Evolutionary conservation across 192 early-diverging fungal species (phyloP).

Genomic region (Obelidium mucronatum): DNA sequence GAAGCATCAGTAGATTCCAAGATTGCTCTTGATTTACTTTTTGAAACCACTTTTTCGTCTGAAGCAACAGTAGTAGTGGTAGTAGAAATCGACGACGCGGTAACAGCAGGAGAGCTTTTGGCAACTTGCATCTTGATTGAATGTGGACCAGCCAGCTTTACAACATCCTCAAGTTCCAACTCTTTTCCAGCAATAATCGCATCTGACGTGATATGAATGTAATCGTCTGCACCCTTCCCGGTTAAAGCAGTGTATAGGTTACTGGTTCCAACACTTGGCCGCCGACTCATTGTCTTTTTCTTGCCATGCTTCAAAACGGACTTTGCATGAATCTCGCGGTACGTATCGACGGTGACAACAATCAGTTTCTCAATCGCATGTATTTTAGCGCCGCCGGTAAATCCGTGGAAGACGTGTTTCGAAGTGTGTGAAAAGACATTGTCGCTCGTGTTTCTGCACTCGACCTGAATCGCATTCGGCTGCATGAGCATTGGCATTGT

Average conservation of each 20-base stretch:
- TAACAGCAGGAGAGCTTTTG: too few species aligned
- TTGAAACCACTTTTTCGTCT: too few species aligned
- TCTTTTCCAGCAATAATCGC: neutral
- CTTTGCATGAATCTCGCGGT: neutral
- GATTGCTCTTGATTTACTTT: too few species aligned
- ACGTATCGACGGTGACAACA: neutral
- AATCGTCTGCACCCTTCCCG: neutral
- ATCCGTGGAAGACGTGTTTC: neutral
- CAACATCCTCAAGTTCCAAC: neutral
- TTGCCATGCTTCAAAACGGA: too few species aligned
- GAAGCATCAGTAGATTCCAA: too few species aligned
- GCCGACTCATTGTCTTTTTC: neutral
- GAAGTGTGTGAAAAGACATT: neutral
- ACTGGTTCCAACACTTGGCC: neutral
- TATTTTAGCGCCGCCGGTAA: neutral
- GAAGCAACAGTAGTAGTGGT: too few species aligned
- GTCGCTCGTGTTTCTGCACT: neutral
- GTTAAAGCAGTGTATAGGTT: neutral
- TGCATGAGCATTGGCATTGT: neutral
- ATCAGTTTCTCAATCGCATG: neutral
- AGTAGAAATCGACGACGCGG: too few species aligned
- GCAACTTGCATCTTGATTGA: neutral
- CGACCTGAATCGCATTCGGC: neutral
- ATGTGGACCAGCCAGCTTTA: neutral
- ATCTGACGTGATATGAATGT: neutral